These are phyloP conservation scores for Claviceps paspali DNA, from an alignment of 2,329 filamentous ascomycete species.

Conservation along the genomic window DNA sequence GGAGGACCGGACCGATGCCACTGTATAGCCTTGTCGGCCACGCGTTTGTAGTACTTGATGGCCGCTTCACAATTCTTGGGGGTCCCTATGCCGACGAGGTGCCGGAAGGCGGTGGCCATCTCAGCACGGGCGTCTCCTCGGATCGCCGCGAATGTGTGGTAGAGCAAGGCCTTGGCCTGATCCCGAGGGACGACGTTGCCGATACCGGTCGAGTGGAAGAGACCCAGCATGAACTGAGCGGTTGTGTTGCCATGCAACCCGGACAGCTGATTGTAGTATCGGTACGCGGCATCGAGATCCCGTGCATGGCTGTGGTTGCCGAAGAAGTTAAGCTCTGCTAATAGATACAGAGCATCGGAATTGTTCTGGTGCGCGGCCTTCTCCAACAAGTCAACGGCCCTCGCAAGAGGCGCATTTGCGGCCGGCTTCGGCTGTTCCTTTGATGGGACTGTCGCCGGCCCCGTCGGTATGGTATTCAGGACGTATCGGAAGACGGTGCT, in stretches of 20 bases:
- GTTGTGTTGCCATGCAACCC: conserved; percentile 70
- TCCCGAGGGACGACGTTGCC: conserved; percentile 67
- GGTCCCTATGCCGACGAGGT: conserved; percentile 73
- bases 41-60: conserved; percentile 77
- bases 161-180: conserved; percentile 81
- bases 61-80: conserved; percentile 75
- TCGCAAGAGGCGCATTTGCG: conserved; percentile 28
- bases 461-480: conserved; percentile 32
- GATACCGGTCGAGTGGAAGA: conserved; percentile 91
- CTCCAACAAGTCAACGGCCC: conserved; percentile 37
- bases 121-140: conserved; percentile 71
- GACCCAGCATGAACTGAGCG: conserved; percentile 86
- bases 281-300: conserved; percentile 66
- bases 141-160: conserved; percentile 86
- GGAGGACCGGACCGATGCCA: conserved; percentile 86
- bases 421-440: conserved; percentile 14
- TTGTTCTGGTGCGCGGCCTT: conserved; percentile 41
- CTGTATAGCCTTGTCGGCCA: conserved; percentile 80
- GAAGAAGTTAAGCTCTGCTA: conserved; percentile 93
- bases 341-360: conserved; percentile 72
- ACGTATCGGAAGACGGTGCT: conserved; percentile 28
- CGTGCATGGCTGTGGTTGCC: conserved; percentile 83
- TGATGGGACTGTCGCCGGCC: conserved; percentile 31
- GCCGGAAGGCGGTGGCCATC: conserved; percentile 83
- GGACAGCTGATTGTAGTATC: conserved; percentile 67